A percentile compares a stretch with the other conserved stretches of the same genome.
Evolutionary conservation across 1,284 basidiomycete genomes (phyloP).

Genomic region (Papiliotrema nemorosa): DNA sequence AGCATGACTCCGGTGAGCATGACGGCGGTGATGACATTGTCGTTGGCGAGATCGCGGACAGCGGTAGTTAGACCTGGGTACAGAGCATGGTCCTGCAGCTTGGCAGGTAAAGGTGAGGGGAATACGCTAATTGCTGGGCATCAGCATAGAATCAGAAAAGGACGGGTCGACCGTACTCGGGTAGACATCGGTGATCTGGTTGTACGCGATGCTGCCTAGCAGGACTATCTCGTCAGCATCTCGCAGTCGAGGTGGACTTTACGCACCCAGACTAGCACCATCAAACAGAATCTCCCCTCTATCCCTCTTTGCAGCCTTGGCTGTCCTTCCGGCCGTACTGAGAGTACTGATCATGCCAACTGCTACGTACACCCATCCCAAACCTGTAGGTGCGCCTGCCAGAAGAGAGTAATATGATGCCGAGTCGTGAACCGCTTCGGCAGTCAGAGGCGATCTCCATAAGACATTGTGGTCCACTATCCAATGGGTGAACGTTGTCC

Average conservation of each 20-base stretch:
- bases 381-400: slow-evolving; percentile 20
- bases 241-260: not conserved
- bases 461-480: slow-evolving; percentile 47
- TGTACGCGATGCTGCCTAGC: slow-evolving; percentile 40
- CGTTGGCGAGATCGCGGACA: slow-evolving; percentile 42
- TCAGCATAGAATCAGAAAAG: not conserved
- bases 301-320: slow-evolving; percentile 29
- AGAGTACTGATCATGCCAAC: slow-evolving; percentile 27
- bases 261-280: slow-evolving; percentile 42
- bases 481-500: slow-evolving; percentile 48
- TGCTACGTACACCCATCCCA: slow-evolving; percentile 39
- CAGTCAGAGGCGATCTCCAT: slow-evolving; percentile 41
- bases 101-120: slow-evolving; percentile 28
- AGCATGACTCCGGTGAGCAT: slow-evolving; percentile 48
- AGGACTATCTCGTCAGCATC: slow-evolving; percentile 26
- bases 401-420: slow-evolving; percentile 43
- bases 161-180: slow-evolving; percentile 25
- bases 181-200: slow-evolving; percentile 38
- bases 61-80: slow-evolving; percentile 34
- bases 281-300: slow-evolving; percentile 45
- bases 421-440: slow-evolving; percentile 33
- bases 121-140: slow-evolving; percentile 31
- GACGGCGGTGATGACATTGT: slow-evolving; percentile 46
- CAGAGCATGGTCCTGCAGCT: slow-evolving; percentile 26
- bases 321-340: slow-evolving; percentile 30